Evolutionary conservation across 2,329 filamentous ascomycete species (phyloP).

Genomic region (Escovopsis sp.): DNA sequence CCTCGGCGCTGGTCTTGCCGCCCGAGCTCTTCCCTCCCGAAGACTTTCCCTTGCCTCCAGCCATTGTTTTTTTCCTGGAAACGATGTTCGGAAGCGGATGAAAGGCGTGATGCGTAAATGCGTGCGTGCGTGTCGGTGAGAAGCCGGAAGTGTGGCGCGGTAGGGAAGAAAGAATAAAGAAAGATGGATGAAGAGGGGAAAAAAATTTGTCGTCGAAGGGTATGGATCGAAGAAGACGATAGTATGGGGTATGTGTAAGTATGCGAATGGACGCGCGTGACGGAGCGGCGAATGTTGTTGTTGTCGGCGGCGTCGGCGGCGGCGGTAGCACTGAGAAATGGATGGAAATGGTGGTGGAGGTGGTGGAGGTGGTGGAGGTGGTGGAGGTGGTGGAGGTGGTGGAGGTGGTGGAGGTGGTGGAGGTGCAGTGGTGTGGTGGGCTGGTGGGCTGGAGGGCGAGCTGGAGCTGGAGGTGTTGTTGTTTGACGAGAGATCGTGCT

Average conservation of each 20-base stretch:
- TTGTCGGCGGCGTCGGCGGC: background rate
- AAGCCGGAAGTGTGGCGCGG: background rate
- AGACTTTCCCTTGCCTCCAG: slow-evolving; percentile 89
- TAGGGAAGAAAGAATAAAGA: background rate
- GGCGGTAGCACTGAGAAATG: too few species aligned
- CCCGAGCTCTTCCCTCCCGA: slow-evolving; percentile 77
- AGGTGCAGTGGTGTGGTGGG: background rate
- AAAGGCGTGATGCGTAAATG: too few species aligned
- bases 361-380: slow-evolving; percentile 3
- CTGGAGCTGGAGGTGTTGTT: too few species aligned
- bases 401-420: slow-evolving; percentile 6
- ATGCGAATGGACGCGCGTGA: slow-evolving; percentile 2
- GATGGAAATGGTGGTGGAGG: slow-evolving; percentile 3
- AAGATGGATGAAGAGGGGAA: background rate
- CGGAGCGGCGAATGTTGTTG: slow-evolving; percentile 1
- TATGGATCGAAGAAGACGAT: slow-evolving; percentile 1
- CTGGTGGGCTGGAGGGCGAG: too few species aligned
- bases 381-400: slow-evolving; percentile 6
- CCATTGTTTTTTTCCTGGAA: slow-evolving; percentile 28
- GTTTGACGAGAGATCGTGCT: too few species aligned
- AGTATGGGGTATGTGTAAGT: slow-evolving; percentile 1
- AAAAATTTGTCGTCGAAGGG: slow-evolving; percentile 1
- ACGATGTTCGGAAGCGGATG: background rate
- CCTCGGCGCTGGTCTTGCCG: slow-evolving; percentile 54
- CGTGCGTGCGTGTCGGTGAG: slow-evolving; percentile 1